Base-by-base conservation (phyloP, 192 early-diverging fungal species). In the Coemansia brasiliensis region DNA sequence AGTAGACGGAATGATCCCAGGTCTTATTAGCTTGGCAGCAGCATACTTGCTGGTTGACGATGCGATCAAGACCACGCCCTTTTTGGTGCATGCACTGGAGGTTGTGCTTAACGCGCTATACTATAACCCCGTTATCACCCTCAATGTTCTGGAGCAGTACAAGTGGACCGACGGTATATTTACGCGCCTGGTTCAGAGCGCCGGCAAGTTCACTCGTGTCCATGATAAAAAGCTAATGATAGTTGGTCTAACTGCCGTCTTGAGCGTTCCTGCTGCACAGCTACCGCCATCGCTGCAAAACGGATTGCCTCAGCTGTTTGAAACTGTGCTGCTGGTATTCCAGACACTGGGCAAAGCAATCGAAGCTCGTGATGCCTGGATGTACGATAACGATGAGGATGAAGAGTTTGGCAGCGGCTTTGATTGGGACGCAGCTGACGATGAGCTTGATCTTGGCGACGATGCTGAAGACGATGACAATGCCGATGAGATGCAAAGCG, bases 221-320 rank as follows among this genome's bases (percentile, higher is more conserved):
- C 90, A 94, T 74, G 94, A 97, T 74, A 95, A 94, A 83, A 94
- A 94, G 80, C 84, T 97, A n/a, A 83, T 85, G 11, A 90, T 97
- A 49, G 65, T 94, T 22, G 84, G 92, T 0, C 70, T 97, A 17
- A 88, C 85, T 53, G 65, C 90, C 0, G 65, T 97, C 9, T 58
- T 97, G 40, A 82, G 83, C 25, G 67, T 94, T 7, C 90, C 93
- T 6, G 58, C 79, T 20, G 83, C 83, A 5, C 79, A 87, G 61
- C 62, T 97, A 7, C 94, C 94, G 16, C 43, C 80, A 0, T 63
- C 87, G 3, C 69, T 97, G 42, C 87, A 88, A 56, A 67, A 57
- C 32, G 90, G 86, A 5, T 90, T 92, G 87, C 67, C 83, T 1
- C 87, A 89, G 70, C 65, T 95, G 37, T 79, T 94, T 52, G 81